Evolutionary conservation across 1,139 yeast species (phyloP).

Genomic region (Candida mesenterica): DNA sequence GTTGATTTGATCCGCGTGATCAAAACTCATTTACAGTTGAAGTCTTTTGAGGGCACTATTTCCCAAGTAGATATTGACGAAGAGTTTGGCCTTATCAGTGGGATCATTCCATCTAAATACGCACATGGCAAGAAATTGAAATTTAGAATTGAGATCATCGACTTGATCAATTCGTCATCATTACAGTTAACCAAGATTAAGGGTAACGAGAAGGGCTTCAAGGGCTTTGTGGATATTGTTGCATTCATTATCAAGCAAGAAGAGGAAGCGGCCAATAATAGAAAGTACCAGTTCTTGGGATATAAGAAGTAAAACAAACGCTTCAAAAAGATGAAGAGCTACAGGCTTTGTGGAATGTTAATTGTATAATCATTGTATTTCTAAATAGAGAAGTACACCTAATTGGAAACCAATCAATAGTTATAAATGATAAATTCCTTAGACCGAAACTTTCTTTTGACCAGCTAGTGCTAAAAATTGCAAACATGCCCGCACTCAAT

Average conservation of each 20-base stretch:
- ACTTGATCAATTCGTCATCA: constrained; percentile 42
- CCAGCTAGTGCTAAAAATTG: too few relatives aligned
- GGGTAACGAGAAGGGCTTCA: constrained; percentile 71
- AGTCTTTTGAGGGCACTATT: constrained; percentile 52
- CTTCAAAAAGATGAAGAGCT: not conserved
- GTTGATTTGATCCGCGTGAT: constrained; percentile 34
- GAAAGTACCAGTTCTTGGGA: constrained; percentile 20
- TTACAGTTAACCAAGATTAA: constrained; percentile 55
- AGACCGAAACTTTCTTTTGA: too few relatives aligned
- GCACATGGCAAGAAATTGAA: constrained; percentile 48
- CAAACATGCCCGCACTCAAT: too few relatives aligned
- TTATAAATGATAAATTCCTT: too few relatives aligned
- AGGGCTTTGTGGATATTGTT: constrained; percentile 52
- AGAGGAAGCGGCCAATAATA: constrained; percentile 26
- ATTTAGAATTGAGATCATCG: constrained; percentile 47
- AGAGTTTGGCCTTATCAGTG: constrained; percentile 45
- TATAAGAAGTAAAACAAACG: constrained; percentile 11
- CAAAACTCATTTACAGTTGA: constrained; percentile 44
- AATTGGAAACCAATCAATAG: too few relatives aligned
- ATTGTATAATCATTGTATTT: constrained; percentile 1
- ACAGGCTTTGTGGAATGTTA: not conserved
- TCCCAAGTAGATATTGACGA: constrained; percentile 41
- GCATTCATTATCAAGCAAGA: constrained; percentile 37
- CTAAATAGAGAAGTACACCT: too few relatives aligned
- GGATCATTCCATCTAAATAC: constrained; percentile 48